Evolutionary conservation across 441 rosid species (phyloP).

Genomic region (Populus hybrid): DNA sequence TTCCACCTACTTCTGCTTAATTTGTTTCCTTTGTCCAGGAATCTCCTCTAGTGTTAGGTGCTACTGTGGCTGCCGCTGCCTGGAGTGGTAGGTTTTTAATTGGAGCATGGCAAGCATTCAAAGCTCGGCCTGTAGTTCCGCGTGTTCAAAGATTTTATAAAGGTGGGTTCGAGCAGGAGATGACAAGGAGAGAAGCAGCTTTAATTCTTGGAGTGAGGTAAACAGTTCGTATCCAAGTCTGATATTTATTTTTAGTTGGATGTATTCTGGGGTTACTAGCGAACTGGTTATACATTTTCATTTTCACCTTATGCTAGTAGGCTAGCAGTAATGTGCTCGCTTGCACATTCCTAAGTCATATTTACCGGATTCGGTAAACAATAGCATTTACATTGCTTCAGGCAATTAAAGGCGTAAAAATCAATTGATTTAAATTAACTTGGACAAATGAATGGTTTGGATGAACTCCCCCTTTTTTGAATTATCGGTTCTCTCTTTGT

Average conservation of each 20-base stretch:
- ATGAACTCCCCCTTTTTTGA: too few species aligned
- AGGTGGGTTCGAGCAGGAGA: neutral
- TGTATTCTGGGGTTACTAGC: neutral
- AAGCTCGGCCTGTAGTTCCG: neutral
- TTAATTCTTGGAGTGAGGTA: neutral
- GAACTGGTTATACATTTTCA: neutral
- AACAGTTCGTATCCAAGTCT: neutral
- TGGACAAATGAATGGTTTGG: too few species aligned
- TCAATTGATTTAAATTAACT: too few species aligned
- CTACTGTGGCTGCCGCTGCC: neutral
- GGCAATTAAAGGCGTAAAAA: too few species aligned
- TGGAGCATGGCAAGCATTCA: neutral
- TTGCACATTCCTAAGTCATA: neutral
- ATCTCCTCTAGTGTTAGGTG: neutral
- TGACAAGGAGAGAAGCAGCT: neutral
- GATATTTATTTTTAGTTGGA: neutral
- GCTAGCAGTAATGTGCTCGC: neutral
- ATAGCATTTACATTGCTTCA: neutral
- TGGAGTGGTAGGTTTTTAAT: neutral
- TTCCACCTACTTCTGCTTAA: neutral
- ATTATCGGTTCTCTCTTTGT: too few species aligned
- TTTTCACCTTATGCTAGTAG: neutral
- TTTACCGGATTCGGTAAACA: neutral
- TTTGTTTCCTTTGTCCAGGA: neutral
- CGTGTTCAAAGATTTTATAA: neutral